These are phyloP conservation scores for Pontederia paniculata DNA, from an alignment of 176 grass and related monocot species.

Conservation along the genomic window DNA sequence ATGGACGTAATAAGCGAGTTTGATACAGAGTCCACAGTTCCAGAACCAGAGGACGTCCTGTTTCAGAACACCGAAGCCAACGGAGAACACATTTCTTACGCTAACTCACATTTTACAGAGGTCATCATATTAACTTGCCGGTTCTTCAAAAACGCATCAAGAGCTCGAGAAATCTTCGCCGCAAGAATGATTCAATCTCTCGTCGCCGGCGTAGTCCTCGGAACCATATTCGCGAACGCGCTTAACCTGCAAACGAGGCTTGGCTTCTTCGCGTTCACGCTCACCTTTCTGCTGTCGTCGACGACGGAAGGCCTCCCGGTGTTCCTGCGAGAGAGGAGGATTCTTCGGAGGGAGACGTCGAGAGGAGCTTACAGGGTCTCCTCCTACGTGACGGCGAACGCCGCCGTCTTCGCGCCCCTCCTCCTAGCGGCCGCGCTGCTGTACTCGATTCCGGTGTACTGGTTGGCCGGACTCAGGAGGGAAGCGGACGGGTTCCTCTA, in stretches of 20 bases:
- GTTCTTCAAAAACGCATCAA: constrained; percentile 50
- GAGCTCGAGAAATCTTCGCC: constrained; percentile 54
- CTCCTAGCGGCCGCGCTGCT: constrained; percentile 54
- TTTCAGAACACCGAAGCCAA: constrained; percentile 9
- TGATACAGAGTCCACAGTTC: neutral
- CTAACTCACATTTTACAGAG: constrained; percentile 45
- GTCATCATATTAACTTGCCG: constrained; percentile 35
- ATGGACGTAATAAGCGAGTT: constrained; percentile 42
- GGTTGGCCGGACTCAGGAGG: constrained; percentile 59
- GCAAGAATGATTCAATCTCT: constrained; percentile 69
- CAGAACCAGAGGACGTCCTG: neutral
- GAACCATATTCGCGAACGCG: constrained; percentile 61
- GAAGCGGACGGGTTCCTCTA: constrained; percentile 62
- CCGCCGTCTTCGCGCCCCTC: constrained; percentile 58
- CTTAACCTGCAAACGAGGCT: constrained; percentile 62
- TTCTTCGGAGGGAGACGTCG: constrained; percentile 66
- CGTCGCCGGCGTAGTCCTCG: constrained; percentile 47
- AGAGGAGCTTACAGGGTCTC: constrained; percentile 79
- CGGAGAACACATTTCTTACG: constrained; percentile 22
- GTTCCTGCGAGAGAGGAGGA: constrained; percentile 71
- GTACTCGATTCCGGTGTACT: constrained; percentile 72
- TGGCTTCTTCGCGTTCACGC: constrained; percentile 89
- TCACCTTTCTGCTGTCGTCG: constrained; percentile 84
- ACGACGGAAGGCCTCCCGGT: constrained; percentile 75
- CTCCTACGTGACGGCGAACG: constrained; percentile 67